phyloP scores from a whole-genome alignment of 306 rosid genomes.

The Rubus parviflorus region DNA sequence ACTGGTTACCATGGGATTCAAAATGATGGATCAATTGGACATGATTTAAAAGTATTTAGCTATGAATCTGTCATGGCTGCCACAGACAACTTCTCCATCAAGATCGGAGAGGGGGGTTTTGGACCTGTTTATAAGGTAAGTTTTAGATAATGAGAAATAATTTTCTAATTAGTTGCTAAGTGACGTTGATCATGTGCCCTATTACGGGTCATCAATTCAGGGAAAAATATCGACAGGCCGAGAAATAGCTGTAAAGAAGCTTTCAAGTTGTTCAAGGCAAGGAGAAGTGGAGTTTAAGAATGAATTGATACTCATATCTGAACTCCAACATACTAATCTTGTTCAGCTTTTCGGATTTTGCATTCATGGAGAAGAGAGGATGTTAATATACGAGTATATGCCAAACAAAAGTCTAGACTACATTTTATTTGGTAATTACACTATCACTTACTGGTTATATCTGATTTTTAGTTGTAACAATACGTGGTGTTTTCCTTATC shows the following conservation, averaged over 20 bases:
- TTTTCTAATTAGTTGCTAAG: background rate
- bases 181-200: background rate
- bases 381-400: slow-evolving; percentile 34
- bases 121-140: slow-evolving; percentile 12
- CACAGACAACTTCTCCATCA: background rate
- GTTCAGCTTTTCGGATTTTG: slow-evolving; percentile 28
- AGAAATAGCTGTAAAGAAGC: slow-evolving; percentile 19
- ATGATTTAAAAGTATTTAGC: slow-evolving; percentile 12
- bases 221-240: slow-evolving; percentile 6
- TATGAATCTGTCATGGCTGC: slow-evolving; percentile 18
- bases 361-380: slow-evolving; percentile 28
- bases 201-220: background rate
- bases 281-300: slow-evolving; percentile 32
- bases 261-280: slow-evolving; percentile 30
- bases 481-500: background rate
- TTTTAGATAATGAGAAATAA: background rate
- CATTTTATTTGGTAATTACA: slow-evolving; percentile 29
- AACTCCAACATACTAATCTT: slow-evolving; percentile 37
- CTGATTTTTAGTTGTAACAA: background rate
- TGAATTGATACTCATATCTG: slow-evolving; percentile 30
- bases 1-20: background rate
- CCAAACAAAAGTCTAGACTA: slow-evolving; percentile 35
- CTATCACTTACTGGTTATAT: background rate
- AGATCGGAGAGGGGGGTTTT: slow-evolving; percentile 16
- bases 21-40: background rate